A percentile compares a stretch with the other conserved stretches of the same genome.
Evolutionary conservation across 2,329 filamentous ascomycete species (phyloP).

Genomic region (Hypocrella siamensis): DNA sequence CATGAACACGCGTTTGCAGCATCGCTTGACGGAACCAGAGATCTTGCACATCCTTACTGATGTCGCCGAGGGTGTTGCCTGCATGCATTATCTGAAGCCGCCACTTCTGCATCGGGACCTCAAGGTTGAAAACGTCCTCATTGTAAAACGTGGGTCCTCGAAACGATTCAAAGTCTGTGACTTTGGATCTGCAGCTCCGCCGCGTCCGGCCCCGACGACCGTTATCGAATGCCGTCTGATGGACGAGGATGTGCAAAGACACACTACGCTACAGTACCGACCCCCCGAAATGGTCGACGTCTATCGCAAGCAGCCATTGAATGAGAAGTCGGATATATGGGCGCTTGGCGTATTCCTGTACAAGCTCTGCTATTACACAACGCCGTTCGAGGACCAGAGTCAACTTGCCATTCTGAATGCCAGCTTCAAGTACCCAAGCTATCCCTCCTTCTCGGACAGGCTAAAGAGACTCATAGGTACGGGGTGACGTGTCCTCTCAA

Average conservation of each 20-base stretch:
- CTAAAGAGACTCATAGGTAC: slow-evolving; percentile 80
- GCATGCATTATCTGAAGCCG: slow-evolving; percentile 97
- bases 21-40: slow-evolving; percentile 92
- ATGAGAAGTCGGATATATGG: slow-evolving; percentile 99
- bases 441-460: slow-evolving; percentile 79
- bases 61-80: slow-evolving; percentile 88
- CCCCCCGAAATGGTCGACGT: slow-evolving; percentile 99
- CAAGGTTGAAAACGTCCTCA: slow-evolving; percentile 96
- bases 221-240: slow-evolving; percentile 80
- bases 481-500: too few relatives aligned
- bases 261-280: slow-evolving; percentile 93
- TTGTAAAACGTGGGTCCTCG: slow-evolving; percentile 50
- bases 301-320: slow-evolving; percentile 87
- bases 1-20: slow-evolving; percentile 96
- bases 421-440: slow-evolving; percentile 77
- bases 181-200: slow-evolving; percentile 82
- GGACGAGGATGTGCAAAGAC: slow-evolving; percentile 92
- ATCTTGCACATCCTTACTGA: slow-evolving; percentile 95
- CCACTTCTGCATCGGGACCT: slow-evolving; percentile 83
- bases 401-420: slow-evolving; percentile 96
- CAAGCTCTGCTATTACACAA: slow-evolving; percentile 98
- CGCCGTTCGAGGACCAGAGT: slow-evolving; percentile 93
- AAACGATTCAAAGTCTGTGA: slow-evolving; percentile 91
- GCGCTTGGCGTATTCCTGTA: slow-evolving; percentile 88
- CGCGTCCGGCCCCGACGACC: slow-evolving; percentile 70